Conservation (phyloP, 495 filamentous ascomycete species). For the Penicillium macrosclerotiorum region DNA sequence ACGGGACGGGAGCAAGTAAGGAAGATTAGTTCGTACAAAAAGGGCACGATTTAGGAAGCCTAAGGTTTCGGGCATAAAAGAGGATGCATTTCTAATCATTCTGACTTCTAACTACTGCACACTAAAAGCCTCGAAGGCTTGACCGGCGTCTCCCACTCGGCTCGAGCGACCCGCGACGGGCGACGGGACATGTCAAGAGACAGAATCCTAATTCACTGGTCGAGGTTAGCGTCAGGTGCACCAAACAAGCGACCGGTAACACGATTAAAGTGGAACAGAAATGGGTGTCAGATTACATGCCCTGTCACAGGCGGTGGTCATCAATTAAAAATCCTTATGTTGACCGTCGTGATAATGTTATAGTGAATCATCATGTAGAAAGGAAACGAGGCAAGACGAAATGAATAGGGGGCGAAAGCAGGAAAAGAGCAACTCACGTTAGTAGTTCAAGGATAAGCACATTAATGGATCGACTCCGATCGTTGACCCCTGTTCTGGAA, state of each 20-base stretch:
- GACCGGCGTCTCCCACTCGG: slow-evolving; percentile 1
- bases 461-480: too few relatives aligned
- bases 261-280: slow-evolving; percentile 11
- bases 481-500: slow-evolving; percentile 19
- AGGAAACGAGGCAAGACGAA: background rate
- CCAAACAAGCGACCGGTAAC: slow-evolving; percentile 13
- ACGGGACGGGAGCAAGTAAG: too few relatives aligned
- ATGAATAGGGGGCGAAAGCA: slow-evolving; percentile 1
- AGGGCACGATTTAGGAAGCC: too few relatives aligned
- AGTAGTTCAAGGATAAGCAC: too few relatives aligned
- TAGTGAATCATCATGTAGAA: slow-evolving; percentile 70
- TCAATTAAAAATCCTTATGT: slow-evolving; percentile 82
- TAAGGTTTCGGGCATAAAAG: too few relatives aligned
- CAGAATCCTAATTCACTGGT: slow-evolving; percentile 9
- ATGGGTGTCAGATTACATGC: slow-evolving; percentile 63
- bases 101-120: slow-evolving; percentile 10
- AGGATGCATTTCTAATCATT: slow-evolving; percentile 7
- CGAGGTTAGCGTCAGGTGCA: slow-evolving; percentile 19
- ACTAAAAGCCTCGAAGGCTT: slow-evolving; percentile 4
- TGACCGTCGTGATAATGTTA: slow-evolving; percentile 95
- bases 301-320: slow-evolving; percentile 89
- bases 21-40: too few relatives aligned
- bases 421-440: slow-evolving; percentile 24
- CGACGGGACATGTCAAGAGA: too few relatives aligned
- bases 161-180: too few relatives aligned